Conservation (phyloP, 345 rosid genomes). For the Citrus medica region DNA sequence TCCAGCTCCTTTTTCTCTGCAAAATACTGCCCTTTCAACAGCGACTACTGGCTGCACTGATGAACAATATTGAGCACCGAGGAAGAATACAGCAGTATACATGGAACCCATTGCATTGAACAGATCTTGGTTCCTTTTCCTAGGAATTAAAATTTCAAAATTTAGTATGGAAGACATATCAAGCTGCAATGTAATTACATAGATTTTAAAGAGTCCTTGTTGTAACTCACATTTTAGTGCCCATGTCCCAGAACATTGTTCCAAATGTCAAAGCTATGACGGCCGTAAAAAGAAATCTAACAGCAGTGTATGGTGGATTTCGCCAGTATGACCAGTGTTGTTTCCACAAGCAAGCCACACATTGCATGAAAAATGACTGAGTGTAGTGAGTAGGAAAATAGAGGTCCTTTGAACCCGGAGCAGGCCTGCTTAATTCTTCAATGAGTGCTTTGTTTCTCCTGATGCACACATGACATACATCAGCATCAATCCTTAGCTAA, state of each 20-base stretch:
- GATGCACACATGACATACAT: constrained; percentile 3
- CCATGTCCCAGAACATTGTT: too few relatives aligned
- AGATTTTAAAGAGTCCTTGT: not conserved
- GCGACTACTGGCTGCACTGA: constrained; percentile 75
- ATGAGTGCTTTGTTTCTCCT: constrained; percentile 76
- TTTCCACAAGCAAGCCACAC: too few relatives aligned
- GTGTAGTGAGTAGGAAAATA: too few relatives aligned
- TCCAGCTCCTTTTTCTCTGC: constrained; percentile 49
- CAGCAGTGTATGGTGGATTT: too few relatives aligned
- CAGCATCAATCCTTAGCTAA: not conserved
- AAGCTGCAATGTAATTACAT: too few relatives aligned
- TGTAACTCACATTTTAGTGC: constrained; percentile 31
- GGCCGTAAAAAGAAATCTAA: too few relatives aligned
- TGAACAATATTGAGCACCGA: constrained; percentile 56
- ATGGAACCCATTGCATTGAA: constrained; percentile 68
- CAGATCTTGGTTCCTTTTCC: constrained; percentile 45
- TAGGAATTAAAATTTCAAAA: constrained; percentile 8
- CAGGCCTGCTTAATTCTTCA: constrained; percentile 50
- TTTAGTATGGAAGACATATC: too few relatives aligned
- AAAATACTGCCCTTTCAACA: constrained; percentile 48
- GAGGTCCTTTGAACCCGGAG: constrained; percentile 42
- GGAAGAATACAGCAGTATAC: constrained; percentile 29
- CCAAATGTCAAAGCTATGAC: too few relatives aligned
- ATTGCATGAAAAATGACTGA: too few relatives aligned
- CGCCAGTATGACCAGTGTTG: too few relatives aligned